These are phyloP conservation scores for Gleditsia sinensis DNA, from an alignment of 306 rosid species.

Conservation along the genomic window DNA sequence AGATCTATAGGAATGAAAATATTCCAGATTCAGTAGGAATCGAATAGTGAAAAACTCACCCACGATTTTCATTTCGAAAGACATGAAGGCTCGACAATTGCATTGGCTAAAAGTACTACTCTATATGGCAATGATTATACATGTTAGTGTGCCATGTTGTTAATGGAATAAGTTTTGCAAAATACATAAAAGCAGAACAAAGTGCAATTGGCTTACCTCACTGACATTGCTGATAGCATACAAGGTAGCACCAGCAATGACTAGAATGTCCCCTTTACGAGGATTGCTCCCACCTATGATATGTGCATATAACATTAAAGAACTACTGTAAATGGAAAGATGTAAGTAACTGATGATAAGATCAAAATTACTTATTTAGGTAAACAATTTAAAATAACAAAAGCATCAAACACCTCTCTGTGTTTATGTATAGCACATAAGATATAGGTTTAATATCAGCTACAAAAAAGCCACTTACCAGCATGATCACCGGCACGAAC, in stretches of 20 bases:
- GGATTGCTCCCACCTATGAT: too few species aligned
- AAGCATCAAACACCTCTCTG: too few species aligned
- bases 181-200: slow-evolving; percentile 3
- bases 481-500: too few species aligned
- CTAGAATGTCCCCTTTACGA: slow-evolving; percentile 75
- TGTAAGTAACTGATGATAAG: not conserved
- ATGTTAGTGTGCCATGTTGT: not conserved
- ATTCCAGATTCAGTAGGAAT: not conserved
- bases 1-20: not conserved
- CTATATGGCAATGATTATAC: not conserved
- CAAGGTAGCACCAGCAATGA: slow-evolving; percentile 80
- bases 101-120: not conserved
- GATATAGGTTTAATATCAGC: too few species aligned
- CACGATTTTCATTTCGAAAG: not conserved
- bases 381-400: too few species aligned
- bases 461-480: too few species aligned
- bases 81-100: not conserved
- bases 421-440: too few species aligned
- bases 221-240: slow-evolving; percentile 89
- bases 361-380: too few species aligned
- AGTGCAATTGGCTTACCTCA: slow-evolving; percentile 52
- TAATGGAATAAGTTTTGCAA: not conserved
- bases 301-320: too few species aligned
- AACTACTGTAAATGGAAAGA: slow-evolving; percentile 14
- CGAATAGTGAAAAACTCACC: not conserved